Base-by-base conservation (phyloP, 352 stramenopile genomes). In the Saprolegnia diclina region DNA sequence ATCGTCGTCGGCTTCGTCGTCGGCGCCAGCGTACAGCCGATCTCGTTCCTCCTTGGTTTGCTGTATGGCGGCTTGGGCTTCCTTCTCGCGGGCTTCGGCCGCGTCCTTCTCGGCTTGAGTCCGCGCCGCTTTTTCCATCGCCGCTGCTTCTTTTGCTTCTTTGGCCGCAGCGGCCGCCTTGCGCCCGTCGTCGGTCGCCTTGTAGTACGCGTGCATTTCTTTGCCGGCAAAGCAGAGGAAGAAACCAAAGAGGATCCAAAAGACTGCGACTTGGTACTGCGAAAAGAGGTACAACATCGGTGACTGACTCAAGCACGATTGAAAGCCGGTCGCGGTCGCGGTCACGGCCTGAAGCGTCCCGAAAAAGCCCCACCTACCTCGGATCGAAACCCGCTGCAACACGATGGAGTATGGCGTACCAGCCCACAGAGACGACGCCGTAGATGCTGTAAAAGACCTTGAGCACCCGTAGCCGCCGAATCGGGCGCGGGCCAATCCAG, bases 271-370 rank as follows among this genome's bases (percentile, higher is more conserved):
- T 74, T 90, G 78, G 64, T 88, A 90, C 63, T 90, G 82, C 21
- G 81, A 78, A 71, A 90, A 78, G 61, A 89, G 71, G 57, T 86
- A 90, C 2, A 90, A 73, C 45, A 79, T 76, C n/a, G 82, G 80
- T 2, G 82, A 87, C 55, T 76, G 86, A 24, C 78, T 75, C n/a
- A 90, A 67, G 64, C 82, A 90, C 10, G 82, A 89, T 71, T 90
- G 67, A 54, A 89, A 88, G 22, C 82, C 82, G 1, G 77, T 83
- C 38, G 71, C 83, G 3, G 82, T 90, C 29, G 82, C 82, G 0
- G 72, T 82, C 29, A 67, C 78, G 6, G 80, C 79, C 63, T 90
- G 76, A 9, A 85, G 65, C 29, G 82, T 89, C 35, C 82, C 82
- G 67, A 85, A 90, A 59, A 83, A 64, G 0, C 80, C 82, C 80